These are phyloP conservation scores for Alternaria arborescens DNA, from an alignment of 2,329 filamentous ascomycete species.

Conservation along the genomic window DNA sequence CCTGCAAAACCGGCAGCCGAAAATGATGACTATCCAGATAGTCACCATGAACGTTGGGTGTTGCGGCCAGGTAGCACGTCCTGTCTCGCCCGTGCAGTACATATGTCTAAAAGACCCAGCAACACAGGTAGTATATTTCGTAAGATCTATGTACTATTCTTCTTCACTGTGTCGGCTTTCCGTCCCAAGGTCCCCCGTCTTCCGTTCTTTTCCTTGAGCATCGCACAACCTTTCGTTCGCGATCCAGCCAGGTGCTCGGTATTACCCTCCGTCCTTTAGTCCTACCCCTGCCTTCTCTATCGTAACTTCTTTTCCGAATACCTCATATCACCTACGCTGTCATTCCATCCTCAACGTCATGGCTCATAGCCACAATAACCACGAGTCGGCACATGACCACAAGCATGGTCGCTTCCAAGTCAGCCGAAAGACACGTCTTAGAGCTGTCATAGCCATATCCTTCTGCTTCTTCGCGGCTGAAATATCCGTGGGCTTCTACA, in stretches of 20 bases:
- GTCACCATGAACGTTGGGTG: not conserved
- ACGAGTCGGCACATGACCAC: conserved; percentile 14
- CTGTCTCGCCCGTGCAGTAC: not conserved
- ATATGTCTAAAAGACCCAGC: not conserved
- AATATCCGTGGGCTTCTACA: conserved; percentile 72
- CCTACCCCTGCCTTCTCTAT: not conserved
- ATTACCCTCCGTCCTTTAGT: not conserved
- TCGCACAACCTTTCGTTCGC: conserved; percentile 3
- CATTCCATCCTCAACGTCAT: conserved; percentile 12
- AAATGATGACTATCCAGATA: not conserved
- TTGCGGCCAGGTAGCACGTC: not conserved
- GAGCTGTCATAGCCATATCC: conserved; percentile 57
- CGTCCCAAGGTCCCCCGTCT: not conserved
- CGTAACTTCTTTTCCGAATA: not conserved
- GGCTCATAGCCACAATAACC: conserved; percentile 22
- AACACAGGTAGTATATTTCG: not conserved
- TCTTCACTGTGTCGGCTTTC: not conserved
- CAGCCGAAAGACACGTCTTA: conserved; percentile 44
- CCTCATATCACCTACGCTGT: not conserved
- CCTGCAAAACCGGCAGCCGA: not conserved
- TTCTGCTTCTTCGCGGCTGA: conserved; percentile 58
- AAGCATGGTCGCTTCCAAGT: conserved; percentile 30
- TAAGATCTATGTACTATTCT: not conserved
- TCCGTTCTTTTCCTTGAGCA: not conserved
- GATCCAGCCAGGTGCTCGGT: not conserved